Conservation (phyloP, 2,329 filamentous ascomycete species). For the Verticillium alfalfae region DNA sequence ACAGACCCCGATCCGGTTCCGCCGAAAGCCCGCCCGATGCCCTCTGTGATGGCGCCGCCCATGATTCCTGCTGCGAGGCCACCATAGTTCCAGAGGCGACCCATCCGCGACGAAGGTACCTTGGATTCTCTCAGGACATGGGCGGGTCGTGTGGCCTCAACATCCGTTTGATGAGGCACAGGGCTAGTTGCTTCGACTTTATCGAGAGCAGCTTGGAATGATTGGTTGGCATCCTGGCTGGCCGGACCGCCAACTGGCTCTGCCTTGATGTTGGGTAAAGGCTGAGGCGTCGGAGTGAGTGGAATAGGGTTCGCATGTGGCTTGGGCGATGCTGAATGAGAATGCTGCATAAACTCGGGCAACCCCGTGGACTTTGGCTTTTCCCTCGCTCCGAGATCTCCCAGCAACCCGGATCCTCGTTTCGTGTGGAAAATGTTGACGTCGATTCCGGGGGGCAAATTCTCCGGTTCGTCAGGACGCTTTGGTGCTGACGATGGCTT, state of each 20-base stretch:
- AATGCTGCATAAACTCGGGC: slow-evolving; percentile 13
- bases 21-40: slow-evolving; percentile 73
- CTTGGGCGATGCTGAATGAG: not conserved
- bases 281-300: not conserved
- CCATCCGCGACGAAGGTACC: slow-evolving; percentile 81
- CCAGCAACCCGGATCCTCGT: slow-evolving; percentile 38
- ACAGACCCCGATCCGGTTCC: slow-evolving; percentile 65
- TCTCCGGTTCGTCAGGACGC: slow-evolving; percentile 17
- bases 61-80: slow-evolving; percentile 94
- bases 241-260: slow-evolving; percentile 10
- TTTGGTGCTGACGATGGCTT: not conserved
- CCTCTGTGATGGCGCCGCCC: slow-evolving; percentile 82
- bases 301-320: not conserved
- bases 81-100: slow-evolving; percentile 90
- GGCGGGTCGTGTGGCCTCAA: not conserved
- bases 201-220: not conserved
- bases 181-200: not conserved
- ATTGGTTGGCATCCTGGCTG: slow-evolving; percentile 25
- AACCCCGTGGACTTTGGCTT: slow-evolving; percentile 12
- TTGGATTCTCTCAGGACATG: slow-evolving; percentile 79
- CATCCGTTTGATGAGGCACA: not conserved
- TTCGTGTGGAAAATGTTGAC: slow-evolving; percentile 43
- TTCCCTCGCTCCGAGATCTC: slow-evolving; percentile 5
- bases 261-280: not conserved
- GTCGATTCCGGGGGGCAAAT: slow-evolving; percentile 33